Conservation (phyloP, 768 basidiomycete genomes). For the Megacollybia marginata region DNA sequence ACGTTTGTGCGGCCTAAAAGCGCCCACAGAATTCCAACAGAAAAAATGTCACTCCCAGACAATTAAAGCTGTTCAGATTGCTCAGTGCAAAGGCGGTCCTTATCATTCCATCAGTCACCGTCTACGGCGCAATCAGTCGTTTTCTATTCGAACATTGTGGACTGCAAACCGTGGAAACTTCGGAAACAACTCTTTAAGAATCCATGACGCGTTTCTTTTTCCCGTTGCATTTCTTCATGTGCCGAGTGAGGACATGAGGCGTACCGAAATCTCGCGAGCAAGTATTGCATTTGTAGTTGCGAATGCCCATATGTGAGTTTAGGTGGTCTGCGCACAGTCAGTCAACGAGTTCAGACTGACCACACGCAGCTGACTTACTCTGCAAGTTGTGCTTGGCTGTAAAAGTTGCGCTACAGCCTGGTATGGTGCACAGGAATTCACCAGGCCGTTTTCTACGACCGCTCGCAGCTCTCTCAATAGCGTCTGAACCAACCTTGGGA, state of each 20-base stretch:
- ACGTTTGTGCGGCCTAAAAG: no score
- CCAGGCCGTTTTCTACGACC: background rate
- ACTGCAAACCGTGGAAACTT: no score
- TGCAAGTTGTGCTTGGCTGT: constrained; percentile 4
- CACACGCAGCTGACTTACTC: constrained; percentile 1
- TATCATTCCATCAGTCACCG: no score
- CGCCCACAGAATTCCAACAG: no score
- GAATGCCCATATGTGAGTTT: constrained; percentile 5
- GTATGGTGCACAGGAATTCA: background rate
- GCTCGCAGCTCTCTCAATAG: constrained; percentile 1
- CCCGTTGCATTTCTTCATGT: constrained; percentile 1
- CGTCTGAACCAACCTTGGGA: constrained; percentile 2
- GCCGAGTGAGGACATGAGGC: constrained; percentile 1
- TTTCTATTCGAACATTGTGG: no score
- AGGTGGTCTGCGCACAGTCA: constrained; percentile 1
- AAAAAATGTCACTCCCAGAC: no score
- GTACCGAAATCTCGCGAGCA: constrained; percentile 6
- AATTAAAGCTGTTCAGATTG: no score
- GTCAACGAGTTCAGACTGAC: background rate
- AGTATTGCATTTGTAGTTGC: background rate
- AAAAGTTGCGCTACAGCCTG: constrained; percentile 3
- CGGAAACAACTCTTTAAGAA: no score
- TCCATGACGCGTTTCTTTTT: background rate
- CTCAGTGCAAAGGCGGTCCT: no score
- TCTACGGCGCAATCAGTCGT: no score